Conservation (phyloP, 345 rosid species). For the Populus alba region DNA sequence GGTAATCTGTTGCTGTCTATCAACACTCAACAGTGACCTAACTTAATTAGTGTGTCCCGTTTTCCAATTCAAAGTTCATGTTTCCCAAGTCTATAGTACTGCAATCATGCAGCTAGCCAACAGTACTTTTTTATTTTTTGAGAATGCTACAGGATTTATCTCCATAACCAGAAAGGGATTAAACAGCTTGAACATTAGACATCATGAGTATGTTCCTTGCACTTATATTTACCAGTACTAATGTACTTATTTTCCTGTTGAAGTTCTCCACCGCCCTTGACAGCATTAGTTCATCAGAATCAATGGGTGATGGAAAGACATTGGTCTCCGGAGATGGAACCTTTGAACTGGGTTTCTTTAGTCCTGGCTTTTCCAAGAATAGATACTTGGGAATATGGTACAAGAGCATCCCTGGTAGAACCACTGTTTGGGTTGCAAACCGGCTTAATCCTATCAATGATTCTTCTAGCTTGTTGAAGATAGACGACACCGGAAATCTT, state of each 20-base stretch:
- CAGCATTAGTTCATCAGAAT: conserved; percentile 1
- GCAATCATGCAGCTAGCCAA: neutral
- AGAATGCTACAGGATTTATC: neutral
- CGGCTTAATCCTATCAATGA: neutral
- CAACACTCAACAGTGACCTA: no score
- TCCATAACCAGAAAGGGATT: neutral
- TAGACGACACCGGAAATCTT: conserved; percentile 16
- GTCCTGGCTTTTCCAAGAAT: neutral
- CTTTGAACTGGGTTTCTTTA: conserved; percentile 8
- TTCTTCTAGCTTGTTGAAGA: conserved; percentile 6
- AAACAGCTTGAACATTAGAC: neutral
- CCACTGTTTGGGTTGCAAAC: neutral
- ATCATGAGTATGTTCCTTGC: neutral
- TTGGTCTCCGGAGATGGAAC: conserved; percentile 4
- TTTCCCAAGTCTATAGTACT: no score
- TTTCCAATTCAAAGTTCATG: no score
- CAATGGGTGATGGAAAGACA: conserved; percentile 3
- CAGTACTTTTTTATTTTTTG: no score
- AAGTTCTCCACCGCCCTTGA: conserved; percentile 4
- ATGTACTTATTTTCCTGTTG: neutral
- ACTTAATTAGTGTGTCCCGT: no score
- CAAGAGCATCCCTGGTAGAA: neutral
- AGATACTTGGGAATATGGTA: conserved; percentile 4
- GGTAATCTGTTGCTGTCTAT: no score
- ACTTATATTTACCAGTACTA: neutral